phyloP scores from a whole-genome alignment of 2,329 filamentous ascomycete species.

The Lachnellula hyalina region DNA sequence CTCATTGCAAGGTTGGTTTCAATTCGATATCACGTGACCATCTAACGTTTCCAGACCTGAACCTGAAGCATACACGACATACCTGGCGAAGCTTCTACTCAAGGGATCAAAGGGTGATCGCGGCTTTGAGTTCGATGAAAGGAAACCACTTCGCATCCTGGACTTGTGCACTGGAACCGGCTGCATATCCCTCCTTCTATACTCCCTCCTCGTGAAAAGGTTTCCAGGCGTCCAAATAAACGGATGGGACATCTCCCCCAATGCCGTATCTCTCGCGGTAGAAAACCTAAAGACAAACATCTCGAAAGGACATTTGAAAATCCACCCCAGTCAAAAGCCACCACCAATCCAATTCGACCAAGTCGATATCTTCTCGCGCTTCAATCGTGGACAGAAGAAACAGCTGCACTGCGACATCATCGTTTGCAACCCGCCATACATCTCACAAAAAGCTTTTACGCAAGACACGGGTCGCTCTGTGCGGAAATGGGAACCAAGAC shows the following conservation, averaged over 20 bases:
- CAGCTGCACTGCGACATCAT: conserved; percentile 45
- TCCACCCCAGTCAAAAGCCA: conserved; percentile 18
- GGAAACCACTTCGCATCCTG: conserved; percentile 52
- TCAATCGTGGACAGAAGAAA: conserved; percentile 5
- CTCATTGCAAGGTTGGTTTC: conserved; percentile 68
- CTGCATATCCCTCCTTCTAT: conserved; percentile 77
- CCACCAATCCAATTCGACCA: conserved; percentile 1
- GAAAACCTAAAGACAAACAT: conserved; percentile 57
- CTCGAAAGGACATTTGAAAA: conserved; percentile 21
- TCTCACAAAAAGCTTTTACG: conserved; percentile 59
- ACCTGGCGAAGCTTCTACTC: conserved; percentile 39
- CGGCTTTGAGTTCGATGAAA: neutral
- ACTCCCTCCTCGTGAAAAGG: conserved; percentile 48
- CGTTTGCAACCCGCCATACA: conserved; percentile 87
- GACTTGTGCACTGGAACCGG: conserved; percentile 91
- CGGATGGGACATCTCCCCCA: conserved; percentile 68
- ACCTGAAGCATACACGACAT: conserved; percentile 62
- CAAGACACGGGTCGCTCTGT: conserved; percentile 67
- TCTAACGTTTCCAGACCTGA: conserved; percentile 44
- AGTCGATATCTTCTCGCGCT: conserved; percentile 43
- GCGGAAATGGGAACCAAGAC: conserved; percentile 70
- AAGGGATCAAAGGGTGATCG: neutral
- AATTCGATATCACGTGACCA: conserved; percentile 5
- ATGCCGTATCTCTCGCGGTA: conserved; percentile 59
- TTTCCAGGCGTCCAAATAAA: conserved; percentile 48